Evolutionary conservation across 2,329 filamentous ascomycete species (phyloP).

Genomic region (Cercospora brassicicola): DNA sequence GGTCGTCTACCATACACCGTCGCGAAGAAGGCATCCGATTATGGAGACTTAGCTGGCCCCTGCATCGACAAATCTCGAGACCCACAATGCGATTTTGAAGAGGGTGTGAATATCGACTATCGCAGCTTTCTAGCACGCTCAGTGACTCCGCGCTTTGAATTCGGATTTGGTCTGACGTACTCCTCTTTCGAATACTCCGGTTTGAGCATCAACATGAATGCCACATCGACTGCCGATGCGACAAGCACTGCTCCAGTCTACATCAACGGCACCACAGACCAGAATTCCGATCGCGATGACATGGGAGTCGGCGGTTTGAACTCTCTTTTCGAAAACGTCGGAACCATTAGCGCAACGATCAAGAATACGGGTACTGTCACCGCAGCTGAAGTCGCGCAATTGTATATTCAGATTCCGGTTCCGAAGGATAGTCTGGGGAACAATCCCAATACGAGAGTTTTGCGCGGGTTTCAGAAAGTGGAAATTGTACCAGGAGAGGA

Average conservation of each 20-base stretch:
- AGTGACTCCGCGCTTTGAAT: constrained; percentile 38
- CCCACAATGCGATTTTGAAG: constrained; percentile 38
- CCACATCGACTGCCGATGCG: constrained; percentile 30
- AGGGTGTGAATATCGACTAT: constrained; percentile 44
- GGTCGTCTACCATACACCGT: constrained; percentile 64
- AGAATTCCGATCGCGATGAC: constrained; percentile 29
- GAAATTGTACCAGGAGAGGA: constrained; percentile 34
- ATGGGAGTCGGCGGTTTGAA: constrained; percentile 33
- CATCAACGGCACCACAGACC: constrained; percentile 34
- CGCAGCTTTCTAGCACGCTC: constrained; percentile 37
- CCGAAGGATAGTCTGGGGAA: constrained; percentile 54
- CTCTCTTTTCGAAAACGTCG: constrained; percentile 52
- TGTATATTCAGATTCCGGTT: constrained; percentile 41
- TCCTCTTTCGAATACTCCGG: constrained; percentile 38
- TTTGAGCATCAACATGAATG: constrained; percentile 32
- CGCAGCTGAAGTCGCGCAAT: constrained; percentile 56
- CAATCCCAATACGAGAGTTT: constrained; percentile 39
- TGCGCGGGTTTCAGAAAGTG: constrained; percentile 40
- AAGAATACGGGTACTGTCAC: constrained; percentile 52
- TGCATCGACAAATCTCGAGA: constrained; percentile 28
- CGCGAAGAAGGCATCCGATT: constrained; percentile 58
- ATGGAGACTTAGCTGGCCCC: constrained; percentile 48
- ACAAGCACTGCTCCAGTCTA: constrained; percentile 30
- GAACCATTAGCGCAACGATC: constrained; percentile 51
- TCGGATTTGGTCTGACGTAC: constrained; percentile 44